A percentile compares a stretch with the other conserved stretches of the same genome.
These are phyloP conservation scores for Sporobolus alterniflorus DNA, from an alignment of 202 grass and related monocot species.

Conservation along the genomic window DNA sequence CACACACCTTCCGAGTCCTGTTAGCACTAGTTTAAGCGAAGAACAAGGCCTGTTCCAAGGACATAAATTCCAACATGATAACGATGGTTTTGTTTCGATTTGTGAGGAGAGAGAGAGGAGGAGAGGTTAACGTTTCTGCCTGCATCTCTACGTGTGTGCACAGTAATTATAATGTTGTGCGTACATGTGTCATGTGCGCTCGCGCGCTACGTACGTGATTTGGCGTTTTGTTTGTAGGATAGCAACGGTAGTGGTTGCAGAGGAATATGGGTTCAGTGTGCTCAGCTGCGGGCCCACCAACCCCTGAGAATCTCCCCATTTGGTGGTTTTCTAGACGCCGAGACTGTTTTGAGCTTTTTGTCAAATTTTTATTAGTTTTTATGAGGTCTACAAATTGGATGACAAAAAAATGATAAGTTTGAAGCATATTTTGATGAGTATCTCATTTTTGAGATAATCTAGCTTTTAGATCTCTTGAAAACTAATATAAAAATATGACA, in stretches of 20 bases:
- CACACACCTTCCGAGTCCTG: slow-evolving; percentile 11
- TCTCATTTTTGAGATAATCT: no score
- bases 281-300: slow-evolving; percentile 1
- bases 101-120: background rate
- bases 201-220: background rate
- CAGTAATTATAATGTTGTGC: slow-evolving; percentile 29
- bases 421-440: no score
- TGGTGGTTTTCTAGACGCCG: background rate
- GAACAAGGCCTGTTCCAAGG: slow-evolving; percentile 20
- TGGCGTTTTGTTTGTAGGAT: slow-evolving; percentile 58
- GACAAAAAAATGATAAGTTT: no score
- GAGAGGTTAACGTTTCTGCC: background rate
- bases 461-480: no score
- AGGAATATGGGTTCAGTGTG: slow-evolving; percentile 55
- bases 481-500: no score
- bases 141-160: slow-evolving; percentile 7
- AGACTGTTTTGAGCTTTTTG: no score
- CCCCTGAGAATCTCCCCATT: slow-evolving; percentile 59
- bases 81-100: slow-evolving; percentile 47
- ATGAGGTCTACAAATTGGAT: no score
- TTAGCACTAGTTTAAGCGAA: slow-evolving; percentile 39
- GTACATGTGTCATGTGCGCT: slow-evolving; percentile 19
- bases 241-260: slow-evolving; percentile 50
- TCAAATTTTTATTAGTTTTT: no score
- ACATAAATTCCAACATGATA: slow-evolving; percentile 74